Evolutionary conservation across 345 rosid species (phyloP).

Genomic region (Populus simonii): DNA sequence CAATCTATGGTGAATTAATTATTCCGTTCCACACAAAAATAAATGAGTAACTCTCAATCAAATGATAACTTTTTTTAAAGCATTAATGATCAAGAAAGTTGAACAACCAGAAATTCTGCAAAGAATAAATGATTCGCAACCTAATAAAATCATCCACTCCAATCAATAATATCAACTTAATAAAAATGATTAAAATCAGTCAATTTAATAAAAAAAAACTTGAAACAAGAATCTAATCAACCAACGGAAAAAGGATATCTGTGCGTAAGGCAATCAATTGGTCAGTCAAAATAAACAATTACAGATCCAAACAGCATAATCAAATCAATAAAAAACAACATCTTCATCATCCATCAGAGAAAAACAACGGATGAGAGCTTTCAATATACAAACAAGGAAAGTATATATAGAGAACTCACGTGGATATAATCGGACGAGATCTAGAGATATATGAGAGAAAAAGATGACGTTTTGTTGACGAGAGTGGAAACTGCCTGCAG

Average conservation of each 20-base stretch:
- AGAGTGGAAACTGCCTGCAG: constrained; percentile 20
- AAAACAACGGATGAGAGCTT: constrained; percentile 4
- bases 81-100: not conserved
- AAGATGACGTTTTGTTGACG: constrained; percentile 15
- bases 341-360: constrained; percentile 2
- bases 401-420: constrained; percentile 3
- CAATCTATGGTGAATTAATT: not conserved
- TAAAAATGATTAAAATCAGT: not conserved
- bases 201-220: not conserved
- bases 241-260: not conserved
- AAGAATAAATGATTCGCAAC: not conserved
- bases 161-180: not conserved
- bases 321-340: not conserved
- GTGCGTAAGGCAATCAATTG: not conserved
- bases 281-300: constrained; percentile 9
- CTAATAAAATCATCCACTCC: not conserved
- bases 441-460: constrained; percentile 11
- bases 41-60: not conserved
- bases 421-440: constrained; percentile 24
- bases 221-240: not conserved
- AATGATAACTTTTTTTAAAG: not conserved
- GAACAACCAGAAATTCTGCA: not conserved
- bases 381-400: not conserved
- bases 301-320: not conserved
- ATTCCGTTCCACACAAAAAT: not conserved